A percentile compares a stretch with the other conserved stretches of the same genome.
Conservation (phyloP, 345 rosid genomes). For the Hypericum androsaemum region DNA sequence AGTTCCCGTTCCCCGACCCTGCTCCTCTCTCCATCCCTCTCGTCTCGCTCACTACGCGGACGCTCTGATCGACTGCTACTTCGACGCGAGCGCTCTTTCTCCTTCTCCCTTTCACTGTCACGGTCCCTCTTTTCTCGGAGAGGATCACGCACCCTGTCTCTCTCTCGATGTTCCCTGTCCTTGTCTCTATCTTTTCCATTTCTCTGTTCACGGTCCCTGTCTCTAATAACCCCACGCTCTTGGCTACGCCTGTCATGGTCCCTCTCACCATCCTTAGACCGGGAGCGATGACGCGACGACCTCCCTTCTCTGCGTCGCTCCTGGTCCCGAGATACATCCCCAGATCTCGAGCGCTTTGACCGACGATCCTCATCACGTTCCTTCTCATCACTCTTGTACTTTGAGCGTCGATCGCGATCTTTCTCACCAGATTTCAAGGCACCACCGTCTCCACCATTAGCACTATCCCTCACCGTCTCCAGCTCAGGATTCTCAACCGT, state of each 20-base stretch:
- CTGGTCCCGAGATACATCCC: constrained; percentile 40
- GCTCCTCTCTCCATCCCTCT: constrained; percentile 36
- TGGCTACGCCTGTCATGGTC: constrained; percentile 49
- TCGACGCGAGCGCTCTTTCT: constrained; percentile 36
- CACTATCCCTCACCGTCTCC: constrained; percentile 34
- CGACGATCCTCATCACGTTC: constrained; percentile 29
- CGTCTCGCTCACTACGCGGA: constrained; percentile 37
- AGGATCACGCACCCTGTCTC: not conserved
- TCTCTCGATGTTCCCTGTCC: constrained; percentile 2
- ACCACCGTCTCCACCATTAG: constrained; percentile 40
- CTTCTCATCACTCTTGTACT: constrained; percentile 45
- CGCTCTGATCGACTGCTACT: constrained; percentile 54
- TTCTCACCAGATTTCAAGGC: constrained; percentile 32
- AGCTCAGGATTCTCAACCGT: constrained; percentile 67
- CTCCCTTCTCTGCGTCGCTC: constrained; percentile 34
- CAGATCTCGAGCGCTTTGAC: constrained; percentile 44
- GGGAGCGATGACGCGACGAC: constrained; percentile 39
- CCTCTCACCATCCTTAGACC: constrained; percentile 70
- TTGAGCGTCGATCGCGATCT: constrained; percentile 42
- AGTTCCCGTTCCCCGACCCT: constrained; percentile 23
- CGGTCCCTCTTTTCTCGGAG: no score
- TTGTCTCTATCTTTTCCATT: constrained; percentile 25
- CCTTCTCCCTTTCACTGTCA: constrained; percentile 19
- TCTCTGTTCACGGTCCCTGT: constrained; percentile 32
- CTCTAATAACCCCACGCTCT: constrained; percentile 51